These are phyloP conservation scores for Pholiota molesta DNA, from an alignment of 768 basidiomycete species.

Conservation along the genomic window DNA sequence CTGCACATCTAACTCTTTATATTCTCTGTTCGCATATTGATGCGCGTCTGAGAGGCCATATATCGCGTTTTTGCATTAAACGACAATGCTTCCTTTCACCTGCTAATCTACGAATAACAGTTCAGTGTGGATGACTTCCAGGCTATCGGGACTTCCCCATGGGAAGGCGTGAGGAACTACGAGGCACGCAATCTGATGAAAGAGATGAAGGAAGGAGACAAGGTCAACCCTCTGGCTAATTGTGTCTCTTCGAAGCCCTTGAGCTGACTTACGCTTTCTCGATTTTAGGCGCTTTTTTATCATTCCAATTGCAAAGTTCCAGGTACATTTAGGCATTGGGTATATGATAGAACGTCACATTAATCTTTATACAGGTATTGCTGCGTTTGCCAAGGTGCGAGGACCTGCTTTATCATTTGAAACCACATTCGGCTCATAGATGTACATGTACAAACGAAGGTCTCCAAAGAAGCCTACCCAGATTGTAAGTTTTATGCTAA, in stretches of 20 bases:
- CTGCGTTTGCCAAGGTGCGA: constrained; percentile 78
- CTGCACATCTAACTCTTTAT: neutral
- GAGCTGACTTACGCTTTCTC: neutral
- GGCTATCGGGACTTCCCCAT: constrained; percentile 64
- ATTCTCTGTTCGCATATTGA: neutral
- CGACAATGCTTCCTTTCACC: no score
- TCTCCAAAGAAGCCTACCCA: constrained; percentile 85
- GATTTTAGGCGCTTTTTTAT: constrained; percentile 74
- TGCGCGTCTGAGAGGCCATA: neutral
- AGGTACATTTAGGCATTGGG: constrained; percentile 43
- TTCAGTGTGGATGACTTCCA: constrained; percentile 91
- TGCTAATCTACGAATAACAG: constrained; percentile 37
- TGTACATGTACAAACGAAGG: constrained; percentile 39
- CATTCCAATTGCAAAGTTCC: constrained; percentile 87
- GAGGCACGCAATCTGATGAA: constrained; percentile 86
- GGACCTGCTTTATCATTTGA: neutral
- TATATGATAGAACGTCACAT: neutral
- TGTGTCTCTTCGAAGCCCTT: neutral
- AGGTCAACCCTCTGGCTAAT: constrained; percentile 42
- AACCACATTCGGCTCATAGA: constrained; percentile 10
- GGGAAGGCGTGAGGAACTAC: constrained; percentile 89
- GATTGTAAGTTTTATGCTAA: constrained; percentile 62
- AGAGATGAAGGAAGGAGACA: constrained; percentile 75
- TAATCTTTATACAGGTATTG: constrained; percentile 54
- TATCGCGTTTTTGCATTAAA: neutral